A percentile compares a stretch with the other conserved stretches of the same genome.
These are phyloP conservation scores for Trichoderma atroviride DNA, from an alignment of 2,329 filamentous ascomycete genomes.

Conservation along the genomic window DNA sequence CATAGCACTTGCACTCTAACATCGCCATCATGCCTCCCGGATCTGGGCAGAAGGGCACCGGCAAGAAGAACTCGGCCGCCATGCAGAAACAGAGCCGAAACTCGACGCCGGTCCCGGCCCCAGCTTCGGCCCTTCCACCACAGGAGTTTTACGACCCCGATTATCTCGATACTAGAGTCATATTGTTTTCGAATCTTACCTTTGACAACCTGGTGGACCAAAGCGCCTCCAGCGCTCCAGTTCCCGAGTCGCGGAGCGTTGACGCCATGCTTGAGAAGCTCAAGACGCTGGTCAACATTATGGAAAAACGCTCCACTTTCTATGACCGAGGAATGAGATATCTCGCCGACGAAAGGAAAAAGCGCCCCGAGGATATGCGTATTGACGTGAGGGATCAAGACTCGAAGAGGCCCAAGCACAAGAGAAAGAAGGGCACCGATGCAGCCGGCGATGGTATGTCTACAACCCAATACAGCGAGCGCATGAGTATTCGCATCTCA, in stretches of 20 bases:
- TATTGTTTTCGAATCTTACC: constrained; percentile 60
- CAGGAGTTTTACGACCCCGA: constrained; percentile 62
- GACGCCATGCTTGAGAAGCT: constrained; percentile 67
- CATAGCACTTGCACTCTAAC: not conserved
- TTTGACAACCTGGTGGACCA: constrained; percentile 73
- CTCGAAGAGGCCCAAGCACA: constrained; percentile 66
- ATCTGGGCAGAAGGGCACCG: constrained; percentile 62
- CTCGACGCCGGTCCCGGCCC: constrained; percentile 63
- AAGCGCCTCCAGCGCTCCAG: constrained; percentile 57
- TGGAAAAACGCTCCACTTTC: constrained; percentile 67
- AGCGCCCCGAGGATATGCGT: constrained; percentile 58
- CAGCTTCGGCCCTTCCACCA: constrained; percentile 56
- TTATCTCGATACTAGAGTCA: constrained; percentile 66
- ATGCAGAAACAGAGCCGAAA: constrained; percentile 75
- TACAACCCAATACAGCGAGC: not conserved
- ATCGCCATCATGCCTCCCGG: constrained; percentile 56
- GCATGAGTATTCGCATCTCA: not conserved
- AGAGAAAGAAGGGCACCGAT: constrained; percentile 76
- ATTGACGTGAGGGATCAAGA: constrained; percentile 51
- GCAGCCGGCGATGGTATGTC: constrained; percentile 51
- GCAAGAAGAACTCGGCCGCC: constrained; percentile 64
- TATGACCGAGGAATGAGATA: constrained; percentile 76
- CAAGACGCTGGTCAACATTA: constrained; percentile 64
- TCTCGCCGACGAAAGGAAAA: constrained; percentile 66
- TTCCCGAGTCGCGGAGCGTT: constrained; percentile 65